Base-by-base conservation (phyloP, 495 filamentous ascomycete species). In the Evernia prunastri region DNA sequence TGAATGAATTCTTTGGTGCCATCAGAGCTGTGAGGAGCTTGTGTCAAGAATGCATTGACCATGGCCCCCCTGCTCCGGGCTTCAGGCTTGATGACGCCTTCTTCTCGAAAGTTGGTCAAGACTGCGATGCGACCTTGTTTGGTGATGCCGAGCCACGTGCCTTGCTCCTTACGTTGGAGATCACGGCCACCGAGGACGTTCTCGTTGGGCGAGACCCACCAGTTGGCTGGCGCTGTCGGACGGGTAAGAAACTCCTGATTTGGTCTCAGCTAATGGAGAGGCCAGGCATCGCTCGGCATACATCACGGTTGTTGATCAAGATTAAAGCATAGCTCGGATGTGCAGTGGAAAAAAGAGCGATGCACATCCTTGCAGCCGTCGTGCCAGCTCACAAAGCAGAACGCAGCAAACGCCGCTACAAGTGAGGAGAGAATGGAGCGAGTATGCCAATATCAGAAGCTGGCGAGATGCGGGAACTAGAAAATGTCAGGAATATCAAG, bases 71-170 rank as follows among this genome's bases (percentile, higher is more conserved):
- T 84, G 71, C 89, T 92, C 63, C 84, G 81, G 53, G 78, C 77
- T 12, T 84, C 87, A 58, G 77, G 70, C 31, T 86, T 73, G 45
- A 86, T 77, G 18, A 77, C 73, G 54, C 83, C 84, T 58, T 85
- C 81, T 78, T 97, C 94, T 60, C 90, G 88, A 72, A 91, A 97
- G 79, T 99, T 99, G 60, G 95, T 97, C 42, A 99, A 81, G 42
- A 95, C 86, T 17, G 95, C 92, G 56, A 99, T 76, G 65, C 90
- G 90, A 20, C 94, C 94, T 39, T 86, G 78, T 63, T 80, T 85
- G 45, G 91, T 97, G 66, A 99, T 82, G 36, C 92, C 94, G 61
- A 97, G 85, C 94, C 95, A 99, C 53, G 95, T 97, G 31, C 94
- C 94, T 59, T 85, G 83, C 29, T 80, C 84, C 18, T 80, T 67